phyloP scores from a whole-genome alignment of 1,139 yeast species.

The Lodderomyces elongisporus region DNA sequence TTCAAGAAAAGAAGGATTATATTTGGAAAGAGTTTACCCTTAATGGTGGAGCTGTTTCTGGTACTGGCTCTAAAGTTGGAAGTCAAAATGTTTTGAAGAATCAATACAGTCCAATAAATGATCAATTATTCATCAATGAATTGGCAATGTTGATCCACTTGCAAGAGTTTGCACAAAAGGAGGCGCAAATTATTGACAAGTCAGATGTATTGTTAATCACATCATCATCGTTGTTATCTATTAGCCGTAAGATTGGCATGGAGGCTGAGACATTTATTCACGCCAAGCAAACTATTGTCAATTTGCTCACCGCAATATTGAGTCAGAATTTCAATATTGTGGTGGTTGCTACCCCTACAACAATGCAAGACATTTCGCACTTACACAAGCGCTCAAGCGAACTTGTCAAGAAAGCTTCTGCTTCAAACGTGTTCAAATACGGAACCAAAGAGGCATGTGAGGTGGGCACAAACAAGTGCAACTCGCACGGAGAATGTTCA shows the following conservation, averaged over 20 bases:
- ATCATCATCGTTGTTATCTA: slow-evolving; percentile 36
- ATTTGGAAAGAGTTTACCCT: slow-evolving; percentile 21
- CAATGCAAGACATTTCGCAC: slow-evolving; percentile 3
- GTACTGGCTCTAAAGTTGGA: background rate
- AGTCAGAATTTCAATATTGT: slow-evolving; percentile 28
- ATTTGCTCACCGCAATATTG: slow-evolving; percentile 21
- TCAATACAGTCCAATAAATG: slow-evolving; percentile 30
- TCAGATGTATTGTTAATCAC: slow-evolving; percentile 23
- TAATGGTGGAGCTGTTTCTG: slow-evolving; percentile 1
- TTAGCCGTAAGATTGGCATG: slow-evolving; percentile 39
- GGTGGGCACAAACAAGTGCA: slow-evolving; percentile 50
- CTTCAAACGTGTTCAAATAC: slow-evolving; percentile 15
- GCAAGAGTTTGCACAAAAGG: slow-evolving; percentile 12
- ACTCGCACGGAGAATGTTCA: slow-evolving; percentile 56
- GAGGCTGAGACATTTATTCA: slow-evolving; percentile 36
- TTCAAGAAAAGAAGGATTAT: slow-evolving; percentile 1
- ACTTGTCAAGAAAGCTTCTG: background rate
- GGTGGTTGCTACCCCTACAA: slow-evolving; percentile 25
- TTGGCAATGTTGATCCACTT: slow-evolving; percentile 42
- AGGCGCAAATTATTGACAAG: background rate
- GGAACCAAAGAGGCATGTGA: slow-evolving; percentile 49
- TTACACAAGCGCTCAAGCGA: slow-evolving; percentile 22
- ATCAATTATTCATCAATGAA: slow-evolving; percentile 43
- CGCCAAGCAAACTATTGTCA: slow-evolving; percentile 29
- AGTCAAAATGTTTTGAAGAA: background rate